These are phyloP conservation scores for Monilinia fructicola DNA, from an alignment of 2,329 filamentous ascomycete genomes.

Conservation along the genomic window DNA sequence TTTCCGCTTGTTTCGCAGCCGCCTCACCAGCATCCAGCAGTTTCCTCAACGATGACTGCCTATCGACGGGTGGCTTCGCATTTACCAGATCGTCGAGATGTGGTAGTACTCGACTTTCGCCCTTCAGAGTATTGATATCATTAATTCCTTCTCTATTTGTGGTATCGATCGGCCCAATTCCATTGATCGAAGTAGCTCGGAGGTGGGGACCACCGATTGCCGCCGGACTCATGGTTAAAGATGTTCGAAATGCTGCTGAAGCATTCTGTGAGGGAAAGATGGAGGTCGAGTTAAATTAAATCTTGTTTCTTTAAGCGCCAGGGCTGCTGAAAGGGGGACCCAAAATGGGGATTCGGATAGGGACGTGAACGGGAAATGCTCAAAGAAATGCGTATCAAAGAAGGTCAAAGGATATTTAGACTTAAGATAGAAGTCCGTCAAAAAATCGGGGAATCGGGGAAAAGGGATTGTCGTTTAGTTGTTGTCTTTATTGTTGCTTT, in stretches of 20 bases:
- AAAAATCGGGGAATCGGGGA: conserved; percentile 10
- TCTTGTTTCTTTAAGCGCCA: conserved; percentile 8
- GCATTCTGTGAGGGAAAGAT: conserved; percentile 27
- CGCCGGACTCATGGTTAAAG: conserved; percentile 39
- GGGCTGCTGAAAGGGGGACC: conserved; percentile 6
- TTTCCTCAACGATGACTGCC: conserved; percentile 50
- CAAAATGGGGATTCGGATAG: conserved; percentile 4
- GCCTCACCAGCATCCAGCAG: conserved; percentile 54
- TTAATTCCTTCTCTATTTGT: conserved; percentile 24
- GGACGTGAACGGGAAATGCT: conserved; percentile 8
- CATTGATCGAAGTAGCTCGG: conserved; percentile 33
- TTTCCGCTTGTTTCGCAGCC: conserved; percentile 59
- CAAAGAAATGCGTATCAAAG: conserved; percentile 18
- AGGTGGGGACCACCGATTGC: conserved; percentile 33
- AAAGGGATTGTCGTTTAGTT: conserved; percentile 11
- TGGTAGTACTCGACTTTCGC: conserved; percentile 39
- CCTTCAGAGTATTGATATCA: conserved; percentile 29
- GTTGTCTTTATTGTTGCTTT: conserved; percentile 24
- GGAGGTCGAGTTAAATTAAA: not conserved
- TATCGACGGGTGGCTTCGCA: conserved; percentile 39
- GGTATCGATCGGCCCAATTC: conserved; percentile 31
- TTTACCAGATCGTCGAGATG: conserved; percentile 48
- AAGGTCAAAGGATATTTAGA: conserved; percentile 11
- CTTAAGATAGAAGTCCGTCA: conserved; percentile 3
- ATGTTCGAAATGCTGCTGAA: conserved; percentile 19